Evolutionary conservation across 2,329 filamentous ascomycete species (phyloP), one percentile per base, ranked within the genome.

Genomic region (Fusarium zealandicum): DNA sequence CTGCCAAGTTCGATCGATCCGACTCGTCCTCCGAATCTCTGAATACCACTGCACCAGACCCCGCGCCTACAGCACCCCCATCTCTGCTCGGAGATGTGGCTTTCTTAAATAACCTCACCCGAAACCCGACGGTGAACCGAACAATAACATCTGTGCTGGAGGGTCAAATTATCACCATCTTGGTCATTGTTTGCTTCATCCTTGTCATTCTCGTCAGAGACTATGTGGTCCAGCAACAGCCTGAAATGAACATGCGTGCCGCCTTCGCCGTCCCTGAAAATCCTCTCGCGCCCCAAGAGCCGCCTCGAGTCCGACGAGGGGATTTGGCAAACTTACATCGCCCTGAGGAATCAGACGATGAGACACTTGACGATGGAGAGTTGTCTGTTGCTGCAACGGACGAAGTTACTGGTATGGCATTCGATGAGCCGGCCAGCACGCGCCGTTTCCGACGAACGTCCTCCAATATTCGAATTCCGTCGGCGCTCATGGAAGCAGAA

Each of bases 201-300:
- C 78, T 99, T n/a, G 87, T 99, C 35, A 99, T 99, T 64, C 77
- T 99, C 4, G 97, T 99, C 39, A 82, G 96, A 39, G 95, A 99
- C 76, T 99, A 96, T 83, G 95, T 99, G 43, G 92, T 99, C 9
- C 95, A 99, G 72, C 95, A 99, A 72, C 95, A 99, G 70, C 95
- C 93, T 5, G 88, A 93, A 61, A 89, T 95, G 64, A 96, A 96
- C 67, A 88, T 95, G 78, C 88, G 86, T 1, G 88, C 82, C 8
- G 84, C 83, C 4, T 83, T 87, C 68, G 85, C 82, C 10, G 82
- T 78, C 7, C 67, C 68, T 12, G 73, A 72, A 30, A 69, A 73
- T 27, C 66, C 69, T 5, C 56, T 69, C 3, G 56, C 51, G 7
- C 51, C 59, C n/a, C 64, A 63, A 22, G 68, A 69, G 27, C 63